A percentile compares a stretch with the other conserved stretches of the same genome.
phyloP scores from a whole-genome alignment of 1,284 basidiomycete genomes.

The Phaffia rhodozyma region DNA sequence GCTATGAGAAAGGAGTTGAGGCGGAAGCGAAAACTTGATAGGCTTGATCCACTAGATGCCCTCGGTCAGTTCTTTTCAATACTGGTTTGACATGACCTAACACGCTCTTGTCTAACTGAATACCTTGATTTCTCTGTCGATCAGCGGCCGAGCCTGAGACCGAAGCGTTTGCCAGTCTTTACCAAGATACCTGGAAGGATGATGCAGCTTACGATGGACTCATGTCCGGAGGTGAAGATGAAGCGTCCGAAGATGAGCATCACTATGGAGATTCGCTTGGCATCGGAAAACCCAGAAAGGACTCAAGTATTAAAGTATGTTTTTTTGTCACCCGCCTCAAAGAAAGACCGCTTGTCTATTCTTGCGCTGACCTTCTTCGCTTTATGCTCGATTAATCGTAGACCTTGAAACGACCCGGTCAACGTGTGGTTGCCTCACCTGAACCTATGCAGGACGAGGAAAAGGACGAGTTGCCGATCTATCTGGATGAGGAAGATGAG shows the following conservation, averaged over 20 bases:
- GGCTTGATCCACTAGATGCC: slow-evolving; percentile 8
- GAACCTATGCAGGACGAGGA: slow-evolving; percentile 22
- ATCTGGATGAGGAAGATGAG: slow-evolving; percentile 46
- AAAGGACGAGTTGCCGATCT: slow-evolving; percentile 31
- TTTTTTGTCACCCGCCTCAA: neutral
- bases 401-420: neutral
- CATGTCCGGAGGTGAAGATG: slow-evolving; percentile 7
- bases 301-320: neutral
- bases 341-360: neutral
- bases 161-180: slow-evolving; percentile 6
- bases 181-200: slow-evolving; percentile 7
- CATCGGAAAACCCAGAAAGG: neutral
- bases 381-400: neutral
- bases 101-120: neutral
- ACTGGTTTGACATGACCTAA: no score
- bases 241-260: neutral
- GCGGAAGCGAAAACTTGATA: slow-evolving; percentile 15
- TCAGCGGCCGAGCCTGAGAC: slow-evolving; percentile 11
- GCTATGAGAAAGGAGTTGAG: slow-evolving; percentile 3
- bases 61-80: slow-evolving; percentile 2
- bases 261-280: no score
- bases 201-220: slow-evolving; percentile 9
- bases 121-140: neutral
- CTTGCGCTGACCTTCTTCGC: neutral
- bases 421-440: neutral